phyloP scores from a whole-genome alignment of 352 stramenopile genomes.

The Heterotrichella gracilis region DNA sequence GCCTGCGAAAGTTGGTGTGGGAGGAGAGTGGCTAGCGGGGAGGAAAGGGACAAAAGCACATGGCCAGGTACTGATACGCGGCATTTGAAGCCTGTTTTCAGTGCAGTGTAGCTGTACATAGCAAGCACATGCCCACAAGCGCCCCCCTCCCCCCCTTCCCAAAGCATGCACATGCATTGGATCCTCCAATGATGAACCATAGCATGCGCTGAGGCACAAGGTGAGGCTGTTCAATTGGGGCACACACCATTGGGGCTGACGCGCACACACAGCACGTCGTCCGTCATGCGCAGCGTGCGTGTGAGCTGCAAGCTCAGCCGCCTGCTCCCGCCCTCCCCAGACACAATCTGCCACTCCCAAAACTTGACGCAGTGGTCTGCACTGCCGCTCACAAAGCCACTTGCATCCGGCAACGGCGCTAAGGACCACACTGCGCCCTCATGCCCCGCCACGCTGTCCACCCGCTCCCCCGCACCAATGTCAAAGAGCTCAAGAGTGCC shows the following conservation, averaged over 20 bases:
- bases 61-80: too few species aligned
- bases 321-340: conserved; percentile 19
- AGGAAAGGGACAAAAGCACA: too few species aligned
- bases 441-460: conserved; percentile 45
- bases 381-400: conserved; percentile 62
- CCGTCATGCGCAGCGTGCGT: conserved; percentile 80
- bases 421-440: conserved; percentile 76
- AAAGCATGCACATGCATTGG: too few species aligned
- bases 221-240: too few species aligned
- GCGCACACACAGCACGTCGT: conserved; percentile 81
- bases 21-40: too few species aligned
- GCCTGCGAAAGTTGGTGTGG: too few species aligned
- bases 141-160: too few species aligned
- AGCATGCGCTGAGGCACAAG: too few species aligned
- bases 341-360: conserved; percentile 68
- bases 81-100: too few species aligned
- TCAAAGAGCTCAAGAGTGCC: conserved; percentile 29
- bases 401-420: conserved; percentile 52
- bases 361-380: conserved; percentile 92
- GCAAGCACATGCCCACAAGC: too few species aligned
- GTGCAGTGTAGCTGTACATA: too few species aligned
- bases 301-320: conserved; percentile 41
- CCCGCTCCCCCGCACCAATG: conserved; percentile 58
- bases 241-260: conserved; percentile 61
- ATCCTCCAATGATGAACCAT: too few species aligned